Evolutionary conservation across 1,139 yeast species (phyloP).

Genomic region (Sugiyamaella paludigena): DNA sequence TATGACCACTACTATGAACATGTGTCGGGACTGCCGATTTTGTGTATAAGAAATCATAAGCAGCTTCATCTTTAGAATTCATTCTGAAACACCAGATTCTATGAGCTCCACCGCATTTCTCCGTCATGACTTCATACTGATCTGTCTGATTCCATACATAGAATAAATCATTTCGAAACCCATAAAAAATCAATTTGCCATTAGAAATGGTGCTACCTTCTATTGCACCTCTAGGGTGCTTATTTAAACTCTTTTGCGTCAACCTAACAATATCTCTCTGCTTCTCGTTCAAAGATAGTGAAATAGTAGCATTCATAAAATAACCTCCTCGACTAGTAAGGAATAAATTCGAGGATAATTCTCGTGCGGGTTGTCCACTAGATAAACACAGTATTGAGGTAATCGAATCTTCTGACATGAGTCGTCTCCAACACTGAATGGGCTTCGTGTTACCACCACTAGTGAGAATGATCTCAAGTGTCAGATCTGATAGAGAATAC

Average conservation of each 20-base stretch:
- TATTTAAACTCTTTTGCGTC: conserved; percentile 56
- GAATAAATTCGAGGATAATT: conserved; percentile 13
- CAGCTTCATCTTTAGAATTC: conserved; percentile 20
- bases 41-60: conserved; percentile 49
- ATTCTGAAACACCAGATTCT: conserved; percentile 59
- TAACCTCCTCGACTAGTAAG: conserved; percentile 35
- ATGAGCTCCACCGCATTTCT: conserved; percentile 90
- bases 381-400: conserved; percentile 43
- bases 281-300: conserved; percentile 15
- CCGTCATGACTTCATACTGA: conserved; percentile 66
- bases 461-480: conserved; percentile 15
- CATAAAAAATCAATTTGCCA: conserved; percentile 58
- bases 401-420: conserved; percentile 72
- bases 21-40: conserved; percentile 43
- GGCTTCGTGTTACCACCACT: conserved; percentile 26
- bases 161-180: conserved; percentile 78
- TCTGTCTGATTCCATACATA: conserved; percentile 80
- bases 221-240: conserved; percentile 68
- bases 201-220: conserved; percentile 61
- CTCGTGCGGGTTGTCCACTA: conserved; percentile 11
- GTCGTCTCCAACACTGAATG: conserved; percentile 47
- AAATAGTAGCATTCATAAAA: conserved; percentile 20
- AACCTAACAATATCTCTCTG: conserved; percentile 16
- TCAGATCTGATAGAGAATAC: conserved; percentile 42
- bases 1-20: conserved; percentile 12